Evolutionary conservation across 495 filamentous ascomycete genomes (phyloP).

Genomic region (Xylaria cubensis): DNA sequence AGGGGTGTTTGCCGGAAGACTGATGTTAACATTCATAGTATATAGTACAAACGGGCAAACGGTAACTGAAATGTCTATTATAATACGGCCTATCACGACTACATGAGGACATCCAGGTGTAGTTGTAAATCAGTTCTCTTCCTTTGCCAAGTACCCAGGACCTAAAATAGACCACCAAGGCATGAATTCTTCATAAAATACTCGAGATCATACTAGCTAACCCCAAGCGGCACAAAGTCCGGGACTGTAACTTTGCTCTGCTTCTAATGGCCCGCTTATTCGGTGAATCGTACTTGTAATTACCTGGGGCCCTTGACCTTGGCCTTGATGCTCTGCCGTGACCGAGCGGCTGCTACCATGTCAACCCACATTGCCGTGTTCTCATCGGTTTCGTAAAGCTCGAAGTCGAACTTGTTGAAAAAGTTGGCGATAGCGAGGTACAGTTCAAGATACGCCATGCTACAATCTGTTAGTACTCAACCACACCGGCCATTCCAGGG

Average conservation of each 20-base stretch:
- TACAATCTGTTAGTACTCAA: not conserved
- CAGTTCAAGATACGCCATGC: constrained; percentile 14
- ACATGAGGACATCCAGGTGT: not conserved
- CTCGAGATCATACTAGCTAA: not conserved
- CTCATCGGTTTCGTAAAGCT: constrained; percentile 6
- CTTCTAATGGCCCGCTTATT: too few relatives aligned
- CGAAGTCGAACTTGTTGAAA: constrained; percentile 16
- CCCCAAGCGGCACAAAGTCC: not conserved
- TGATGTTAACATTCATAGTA: too few relatives aligned
- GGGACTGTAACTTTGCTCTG: too few relatives aligned
- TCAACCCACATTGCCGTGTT: constrained; percentile 16
- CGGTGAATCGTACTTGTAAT: too few relatives aligned
- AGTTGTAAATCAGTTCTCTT: not conserved
- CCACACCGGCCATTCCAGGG: not conserved
- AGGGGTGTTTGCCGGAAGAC: too few relatives aligned
- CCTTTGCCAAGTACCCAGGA: not conserved
- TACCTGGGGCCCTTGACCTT: constrained; percentile 13
- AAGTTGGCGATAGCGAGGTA: constrained; percentile 22
- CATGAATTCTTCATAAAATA: not conserved
- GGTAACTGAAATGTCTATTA: not conserved
- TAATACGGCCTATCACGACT: not conserved
- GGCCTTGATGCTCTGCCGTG: constrained; percentile 8
- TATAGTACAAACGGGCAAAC: too few relatives aligned
- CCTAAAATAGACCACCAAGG: not conserved
- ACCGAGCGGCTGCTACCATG: constrained; percentile 13